Evolutionary conservation across 2,329 filamentous ascomycete genomes (phyloP).

Genomic region (Alternaria brassicae): DNA sequence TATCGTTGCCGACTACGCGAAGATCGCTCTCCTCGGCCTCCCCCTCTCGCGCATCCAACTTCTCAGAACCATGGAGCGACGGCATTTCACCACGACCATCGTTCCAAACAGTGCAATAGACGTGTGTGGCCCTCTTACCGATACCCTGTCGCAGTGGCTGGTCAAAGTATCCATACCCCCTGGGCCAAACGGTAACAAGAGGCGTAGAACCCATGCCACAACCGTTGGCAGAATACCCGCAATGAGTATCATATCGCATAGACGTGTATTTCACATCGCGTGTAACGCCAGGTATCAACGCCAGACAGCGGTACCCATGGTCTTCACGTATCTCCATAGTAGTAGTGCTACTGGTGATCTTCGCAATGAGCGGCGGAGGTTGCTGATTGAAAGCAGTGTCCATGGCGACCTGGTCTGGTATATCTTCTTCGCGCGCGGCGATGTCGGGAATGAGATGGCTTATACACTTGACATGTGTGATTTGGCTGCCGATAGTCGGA

Average conservation of each 20-base stretch:
- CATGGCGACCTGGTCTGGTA: fast-evolving
- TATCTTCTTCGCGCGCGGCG: not conserved
- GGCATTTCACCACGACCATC: not conserved
- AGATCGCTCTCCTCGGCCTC: too few species aligned
- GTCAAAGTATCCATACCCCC: not conserved
- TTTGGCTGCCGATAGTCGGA: not conserved
- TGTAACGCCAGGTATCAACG: not conserved
- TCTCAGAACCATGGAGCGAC: not conserved
- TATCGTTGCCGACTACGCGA: too few species aligned
- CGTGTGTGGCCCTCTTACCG: not conserved
- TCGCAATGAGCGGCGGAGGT: not conserved
- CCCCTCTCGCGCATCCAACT: not conserved
- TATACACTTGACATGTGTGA: not conserved
- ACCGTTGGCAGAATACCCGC: not conserved
- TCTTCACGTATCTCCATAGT: not conserved
- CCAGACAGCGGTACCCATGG: not conserved
- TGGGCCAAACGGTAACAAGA: not conserved
- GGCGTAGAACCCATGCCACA: not conserved
- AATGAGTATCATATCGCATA: not conserved
- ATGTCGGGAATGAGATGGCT: not conserved
- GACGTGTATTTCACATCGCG: not conserved
- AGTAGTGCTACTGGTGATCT: not conserved
- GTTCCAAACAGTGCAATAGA: not conserved
- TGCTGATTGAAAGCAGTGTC: not conserved
- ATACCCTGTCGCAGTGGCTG: not conserved